These are phyloP conservation scores for Podila epicladia DNA, from an alignment of 192 early-diverging fungal species.

Conservation along the genomic window DNA sequence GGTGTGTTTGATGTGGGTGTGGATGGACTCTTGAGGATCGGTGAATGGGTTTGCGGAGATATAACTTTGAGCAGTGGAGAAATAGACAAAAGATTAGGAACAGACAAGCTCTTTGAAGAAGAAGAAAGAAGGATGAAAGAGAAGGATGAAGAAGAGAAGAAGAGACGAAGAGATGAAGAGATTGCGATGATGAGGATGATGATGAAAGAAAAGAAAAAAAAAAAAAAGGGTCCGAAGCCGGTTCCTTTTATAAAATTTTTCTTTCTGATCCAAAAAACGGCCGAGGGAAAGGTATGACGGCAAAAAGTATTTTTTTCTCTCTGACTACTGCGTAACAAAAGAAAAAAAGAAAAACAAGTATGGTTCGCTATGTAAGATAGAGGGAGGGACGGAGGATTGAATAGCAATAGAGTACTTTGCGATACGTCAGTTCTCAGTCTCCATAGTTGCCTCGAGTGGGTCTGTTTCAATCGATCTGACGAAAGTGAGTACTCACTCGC, in stretches of 20 bases:
- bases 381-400: no score
- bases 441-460: no score
- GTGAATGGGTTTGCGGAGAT: background rate
- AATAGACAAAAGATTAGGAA: background rate
- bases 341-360: no score
- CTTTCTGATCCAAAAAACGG: no score
- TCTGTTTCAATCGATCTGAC: no score
- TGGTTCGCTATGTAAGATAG: no score
- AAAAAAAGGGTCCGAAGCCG: background rate
- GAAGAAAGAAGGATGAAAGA: background rate
- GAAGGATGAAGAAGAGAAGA: background rate
- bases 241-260: slow-evolving; percentile 21
- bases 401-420: no score
- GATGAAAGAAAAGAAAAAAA: slow-evolving; percentile 1
- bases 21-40: background rate
- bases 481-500: no score
- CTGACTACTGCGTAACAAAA: background rate
- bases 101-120: background rate
- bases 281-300: no score
- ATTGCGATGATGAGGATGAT: slow-evolving; percentile 5
- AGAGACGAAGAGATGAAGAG: background rate
- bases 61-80: slow-evolving; percentile 3
- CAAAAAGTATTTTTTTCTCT: background rate
- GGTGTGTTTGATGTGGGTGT: background rate
- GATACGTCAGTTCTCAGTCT: no score